Evolutionary conservation across 192 early-diverging fungal genomes (phyloP).

Genomic region (Pilobolus umbonatus): DNA sequence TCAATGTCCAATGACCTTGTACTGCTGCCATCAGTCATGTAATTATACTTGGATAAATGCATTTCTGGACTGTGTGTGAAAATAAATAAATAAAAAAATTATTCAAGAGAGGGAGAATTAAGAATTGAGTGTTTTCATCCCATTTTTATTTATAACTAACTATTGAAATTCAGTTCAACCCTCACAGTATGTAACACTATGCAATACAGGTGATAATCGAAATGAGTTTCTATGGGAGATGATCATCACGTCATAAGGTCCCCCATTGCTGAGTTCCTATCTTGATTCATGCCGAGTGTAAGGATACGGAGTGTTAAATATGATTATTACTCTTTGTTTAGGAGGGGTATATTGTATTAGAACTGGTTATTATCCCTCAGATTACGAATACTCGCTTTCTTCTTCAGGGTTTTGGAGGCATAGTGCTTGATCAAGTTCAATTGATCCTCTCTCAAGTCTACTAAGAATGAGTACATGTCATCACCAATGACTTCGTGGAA

Average conservation of each 20-base stretch:
- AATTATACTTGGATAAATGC: too few species aligned
- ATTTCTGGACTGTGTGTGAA: too few species aligned
- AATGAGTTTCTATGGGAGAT: too few species aligned
- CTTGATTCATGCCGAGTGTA: too few species aligned
- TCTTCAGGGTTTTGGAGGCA: constrained; percentile 26
- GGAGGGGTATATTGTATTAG: not conserved
- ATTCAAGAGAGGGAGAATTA: not conserved
- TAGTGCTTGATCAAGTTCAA: constrained; percentile 30
- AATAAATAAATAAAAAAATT: not conserved
- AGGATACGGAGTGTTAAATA: too few species aligned
- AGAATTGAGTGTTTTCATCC: not conserved
- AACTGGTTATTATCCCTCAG: constrained; percentile 16
- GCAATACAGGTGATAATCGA: too few species aligned
- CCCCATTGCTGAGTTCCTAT: too few species aligned
- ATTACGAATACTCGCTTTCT: constrained; percentile 28
- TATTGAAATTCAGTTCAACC: too few species aligned
- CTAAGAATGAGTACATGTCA: constrained; percentile 21
- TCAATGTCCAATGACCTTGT: too few species aligned
- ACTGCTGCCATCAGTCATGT: too few species aligned
- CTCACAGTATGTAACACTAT: too few species aligned
- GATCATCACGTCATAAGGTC: too few species aligned
- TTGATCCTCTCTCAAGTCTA: constrained; percentile 36
- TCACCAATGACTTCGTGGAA: constrained; percentile 35
- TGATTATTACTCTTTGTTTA: not conserved
- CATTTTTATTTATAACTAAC: not conserved